phyloP scores from a whole-genome alignment of 169 alveolate species.

The Plasmodium cynomolgi region DNA sequence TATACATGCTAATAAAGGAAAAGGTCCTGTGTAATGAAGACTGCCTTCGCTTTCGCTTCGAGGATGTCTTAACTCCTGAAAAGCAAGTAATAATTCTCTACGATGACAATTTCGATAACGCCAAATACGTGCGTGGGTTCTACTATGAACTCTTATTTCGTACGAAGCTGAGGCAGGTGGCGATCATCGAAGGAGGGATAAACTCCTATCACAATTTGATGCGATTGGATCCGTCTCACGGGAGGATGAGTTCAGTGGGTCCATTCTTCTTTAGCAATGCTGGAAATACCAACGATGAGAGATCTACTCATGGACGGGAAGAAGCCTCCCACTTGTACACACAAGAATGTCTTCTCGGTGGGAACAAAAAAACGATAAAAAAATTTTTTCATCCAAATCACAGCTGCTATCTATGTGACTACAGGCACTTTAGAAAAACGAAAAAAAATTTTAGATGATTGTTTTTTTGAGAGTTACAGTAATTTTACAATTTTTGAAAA shows the following conservation, averaged over 20 bases:
- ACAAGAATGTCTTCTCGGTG: not conserved
- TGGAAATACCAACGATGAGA: not conserved
- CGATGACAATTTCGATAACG: constrained; percentile 35
- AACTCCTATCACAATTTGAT: constrained; percentile 51
- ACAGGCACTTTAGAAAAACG: not conserved
- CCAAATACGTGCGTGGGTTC: constrained; percentile 43
- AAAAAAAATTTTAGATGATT: constrained; percentile 58
- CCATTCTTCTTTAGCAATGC: not conserved
- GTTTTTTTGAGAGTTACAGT: constrained; percentile 58
- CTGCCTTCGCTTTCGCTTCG: not conserved
- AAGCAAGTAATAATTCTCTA: constrained; percentile 22
- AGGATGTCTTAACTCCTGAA: constrained; percentile 7
- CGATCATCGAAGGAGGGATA: constrained; percentile 72
- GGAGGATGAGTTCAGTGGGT: too few species aligned
- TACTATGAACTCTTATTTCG: constrained; percentile 28
- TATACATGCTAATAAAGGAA: constrained; percentile 60
- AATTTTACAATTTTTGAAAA: constrained; percentile 37
- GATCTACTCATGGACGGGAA: not conserved
- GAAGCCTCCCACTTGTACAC: not conserved
- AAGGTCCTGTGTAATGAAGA: constrained; percentile 42
- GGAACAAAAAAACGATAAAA: not conserved
- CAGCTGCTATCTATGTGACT: constrained; percentile 31
- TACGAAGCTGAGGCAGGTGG: constrained; percentile 17
- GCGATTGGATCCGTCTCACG: not conserved
- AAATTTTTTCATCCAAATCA: not conserved